Conservation (phyloP, 352 stramenopile species). For the Globisporangium nodosum region DNA sequence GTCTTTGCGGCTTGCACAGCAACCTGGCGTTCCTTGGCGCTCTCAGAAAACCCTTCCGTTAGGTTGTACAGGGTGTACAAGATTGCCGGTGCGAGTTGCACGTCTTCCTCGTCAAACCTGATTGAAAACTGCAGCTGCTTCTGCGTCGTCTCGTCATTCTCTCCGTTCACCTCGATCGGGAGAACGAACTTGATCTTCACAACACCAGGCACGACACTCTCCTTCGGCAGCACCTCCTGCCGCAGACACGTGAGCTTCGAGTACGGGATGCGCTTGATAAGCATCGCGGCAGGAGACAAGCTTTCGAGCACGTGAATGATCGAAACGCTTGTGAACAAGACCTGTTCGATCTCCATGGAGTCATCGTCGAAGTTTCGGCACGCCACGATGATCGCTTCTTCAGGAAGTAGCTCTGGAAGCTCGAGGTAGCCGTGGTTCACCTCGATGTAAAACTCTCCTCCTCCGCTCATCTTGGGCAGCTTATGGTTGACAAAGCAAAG, state of each 20-base stretch:
- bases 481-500: background rate
- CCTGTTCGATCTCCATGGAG: background rate
- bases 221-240: too few species aligned
- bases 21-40: too few species aligned
- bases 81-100: background rate
- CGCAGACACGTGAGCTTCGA: too few species aligned
- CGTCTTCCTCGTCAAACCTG: background rate
- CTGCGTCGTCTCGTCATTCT: too few species aligned
- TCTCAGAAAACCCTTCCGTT: too few species aligned
- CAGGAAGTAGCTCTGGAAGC: background rate
- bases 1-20: background rate
- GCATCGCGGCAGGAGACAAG: too few species aligned
- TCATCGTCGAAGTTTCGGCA: background rate
- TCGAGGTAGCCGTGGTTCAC: too few species aligned
- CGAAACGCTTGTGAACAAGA: background rate
- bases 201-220: too few species aligned
- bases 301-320: background rate
- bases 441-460: background rate
- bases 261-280: too few species aligned
- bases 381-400: background rate
- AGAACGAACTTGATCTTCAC: too few species aligned
- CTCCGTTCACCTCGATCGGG: too few species aligned
- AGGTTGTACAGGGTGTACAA: background rate
- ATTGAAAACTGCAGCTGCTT: background rate
- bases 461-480: background rate